phyloP scores from a whole-genome alignment of 78 protist species.

The Dictyostelium brefeldianum region DNA sequence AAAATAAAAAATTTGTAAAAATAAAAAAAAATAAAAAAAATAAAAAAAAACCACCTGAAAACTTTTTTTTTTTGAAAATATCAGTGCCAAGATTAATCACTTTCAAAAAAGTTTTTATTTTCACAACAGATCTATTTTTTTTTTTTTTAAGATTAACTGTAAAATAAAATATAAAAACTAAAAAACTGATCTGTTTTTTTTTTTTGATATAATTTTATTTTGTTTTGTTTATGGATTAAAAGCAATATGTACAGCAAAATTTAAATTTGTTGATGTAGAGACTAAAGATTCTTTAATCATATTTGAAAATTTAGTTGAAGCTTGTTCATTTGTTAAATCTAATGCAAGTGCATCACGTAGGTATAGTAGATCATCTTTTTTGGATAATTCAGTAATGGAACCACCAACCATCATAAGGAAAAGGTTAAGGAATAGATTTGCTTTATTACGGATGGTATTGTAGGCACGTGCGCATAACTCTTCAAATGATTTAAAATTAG shows the following conservation, averaged over 20 bases:
- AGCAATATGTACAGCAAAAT: conserved; percentile 78
- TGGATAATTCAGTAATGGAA: conserved; percentile 95
- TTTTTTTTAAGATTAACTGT: no score
- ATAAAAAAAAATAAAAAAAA: no score
- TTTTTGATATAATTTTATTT: no score
- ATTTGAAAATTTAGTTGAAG: conserved; percentile 66
- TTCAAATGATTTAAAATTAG: conserved; percentile 76
- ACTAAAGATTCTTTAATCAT: conserved; percentile 73
- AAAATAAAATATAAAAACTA: no score
- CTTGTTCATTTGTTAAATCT: conserved; percentile 87
- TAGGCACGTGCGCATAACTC: conserved; percentile 91
- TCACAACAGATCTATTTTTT: no score
- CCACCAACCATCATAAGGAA: conserved; percentile 95
- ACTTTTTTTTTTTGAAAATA: no score
- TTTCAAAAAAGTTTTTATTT: no score
- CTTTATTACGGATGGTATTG: conserved; percentile 85
- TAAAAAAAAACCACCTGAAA: no score
- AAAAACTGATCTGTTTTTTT: no score
- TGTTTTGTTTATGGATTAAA: no score
- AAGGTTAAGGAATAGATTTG: conserved; percentile 89
- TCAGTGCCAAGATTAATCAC: no score
- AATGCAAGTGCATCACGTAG: conserved; percentile 77
- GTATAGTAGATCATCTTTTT: conserved; percentile 84
- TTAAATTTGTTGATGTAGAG: conserved; percentile 60
- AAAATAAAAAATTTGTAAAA: no score